These are phyloP conservation scores for Prunus persica DNA, from an alignment of 306 rosid species.

Conservation along the genomic window DNA sequence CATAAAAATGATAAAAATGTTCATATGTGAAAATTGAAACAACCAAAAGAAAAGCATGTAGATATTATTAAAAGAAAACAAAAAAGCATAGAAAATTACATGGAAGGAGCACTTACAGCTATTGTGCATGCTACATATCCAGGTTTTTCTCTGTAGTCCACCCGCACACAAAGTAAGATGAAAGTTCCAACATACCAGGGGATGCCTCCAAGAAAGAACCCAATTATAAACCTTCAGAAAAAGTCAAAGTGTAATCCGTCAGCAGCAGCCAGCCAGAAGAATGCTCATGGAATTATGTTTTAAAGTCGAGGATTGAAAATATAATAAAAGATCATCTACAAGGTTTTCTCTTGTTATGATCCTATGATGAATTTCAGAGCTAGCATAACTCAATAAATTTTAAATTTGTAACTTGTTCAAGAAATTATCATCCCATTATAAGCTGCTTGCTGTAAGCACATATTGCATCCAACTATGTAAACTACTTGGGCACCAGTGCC, in stretches of 20 bases:
- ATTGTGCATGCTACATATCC: slow-evolving; percentile 75
- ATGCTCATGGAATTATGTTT: not conserved
- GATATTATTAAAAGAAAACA: not conserved
- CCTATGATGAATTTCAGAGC: not conserved
- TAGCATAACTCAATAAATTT: not conserved
- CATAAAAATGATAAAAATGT: not conserved
- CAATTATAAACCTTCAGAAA: slow-evolving; percentile 62
- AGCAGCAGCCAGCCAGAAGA: not conserved
- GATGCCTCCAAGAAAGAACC: slow-evolving; percentile 72
- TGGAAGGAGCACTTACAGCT: slow-evolving; percentile 57
- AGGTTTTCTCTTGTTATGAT: not conserved
- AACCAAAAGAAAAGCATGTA: not conserved
- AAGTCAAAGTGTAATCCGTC: not conserved
- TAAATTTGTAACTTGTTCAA: not conserved
- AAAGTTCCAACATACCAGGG: slow-evolving; percentile 82
- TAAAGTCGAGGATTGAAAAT: not conserved
- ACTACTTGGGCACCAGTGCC: not conserved
- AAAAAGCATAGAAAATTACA: not conserved
- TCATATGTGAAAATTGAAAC: not conserved
- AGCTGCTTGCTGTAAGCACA: not conserved
- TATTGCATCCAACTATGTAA: not conserved
- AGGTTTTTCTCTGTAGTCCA: slow-evolving; percentile 79
- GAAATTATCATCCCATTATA: not conserved
- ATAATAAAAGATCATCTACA: not conserved
- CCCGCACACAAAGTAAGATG: slow-evolving; percentile 50